A percentile compares a stretch with the other conserved stretches of the same genome.
Conservation (phyloP, 768 basidiomycete genomes). For the Cyclocybe cylindracea region DNA sequence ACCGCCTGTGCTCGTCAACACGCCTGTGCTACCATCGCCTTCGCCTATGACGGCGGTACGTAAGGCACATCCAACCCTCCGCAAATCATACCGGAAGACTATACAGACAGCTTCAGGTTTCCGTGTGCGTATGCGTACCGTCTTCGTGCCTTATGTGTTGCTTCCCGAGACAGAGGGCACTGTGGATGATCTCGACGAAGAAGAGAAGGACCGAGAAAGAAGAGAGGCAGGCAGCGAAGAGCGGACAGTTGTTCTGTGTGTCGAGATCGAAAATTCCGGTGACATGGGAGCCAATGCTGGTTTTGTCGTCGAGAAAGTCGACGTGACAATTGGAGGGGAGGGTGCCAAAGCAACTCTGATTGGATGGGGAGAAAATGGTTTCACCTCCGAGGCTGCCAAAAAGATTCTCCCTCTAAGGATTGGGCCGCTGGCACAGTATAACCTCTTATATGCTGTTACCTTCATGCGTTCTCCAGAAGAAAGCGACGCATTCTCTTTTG, state of each 20-base stretch:
- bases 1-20: conserved; percentile 45
- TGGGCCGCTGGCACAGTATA: conserved; percentile 78
- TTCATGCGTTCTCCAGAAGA: conserved; percentile 71
- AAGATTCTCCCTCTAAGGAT: conserved; percentile 71
- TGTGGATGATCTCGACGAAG: conserved; percentile 32
- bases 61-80: conserved; percentile 64
- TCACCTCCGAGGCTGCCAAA: conserved; percentile 38
- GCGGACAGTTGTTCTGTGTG: conserved; percentile 84
- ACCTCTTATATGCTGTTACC: conserved; percentile 87
- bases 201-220: conserved; percentile 52
- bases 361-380: conserved; percentile 59
- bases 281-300: conserved; percentile 60
- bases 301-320: conserved; percentile 76
- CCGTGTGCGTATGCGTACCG: conserved; percentile 90
- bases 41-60: conserved; percentile 50
- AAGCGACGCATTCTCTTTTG: conserved; percentile 42
- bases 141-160: conserved; percentile 85
- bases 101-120: conserved; percentile 81
- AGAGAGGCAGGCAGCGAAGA: conserved; percentile 77
- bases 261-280: conserved; percentile 86
- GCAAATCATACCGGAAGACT: conserved; percentile 84
- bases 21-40: conserved; percentile 45
- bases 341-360: conserved; percentile 51
- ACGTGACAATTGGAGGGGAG: conserved; percentile 73
- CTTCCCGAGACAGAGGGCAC: conserved; percentile 45